phyloP scores from a whole-genome alignment of 441 rosid genomes.

The Populus hybrid region DNA sequence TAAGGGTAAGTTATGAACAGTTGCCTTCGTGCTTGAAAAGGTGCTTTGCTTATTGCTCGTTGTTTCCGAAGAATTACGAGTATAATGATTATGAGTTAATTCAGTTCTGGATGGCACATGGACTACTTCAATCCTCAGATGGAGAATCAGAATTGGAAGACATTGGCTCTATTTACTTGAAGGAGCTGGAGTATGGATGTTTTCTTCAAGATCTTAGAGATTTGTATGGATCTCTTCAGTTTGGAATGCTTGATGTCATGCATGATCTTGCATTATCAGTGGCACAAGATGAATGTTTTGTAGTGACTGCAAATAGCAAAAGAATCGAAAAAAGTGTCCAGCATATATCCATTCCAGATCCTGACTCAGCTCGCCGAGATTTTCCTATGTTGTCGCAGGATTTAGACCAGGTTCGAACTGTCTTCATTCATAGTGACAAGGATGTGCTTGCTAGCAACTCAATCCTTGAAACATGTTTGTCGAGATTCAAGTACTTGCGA shows the following conservation, averaged over 20 bases:
- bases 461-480: constrained; percentile 3
- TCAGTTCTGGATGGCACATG: constrained; percentile 20
- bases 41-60: constrained; percentile 11
- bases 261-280: constrained; percentile 19
- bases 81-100: neutral
- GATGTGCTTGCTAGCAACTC: neutral
- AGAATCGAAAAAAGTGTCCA: neutral
- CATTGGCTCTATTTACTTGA: neutral
- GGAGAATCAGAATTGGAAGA: constrained; percentile 7
- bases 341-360: constrained; percentile 2
- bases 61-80: constrained; percentile 14
- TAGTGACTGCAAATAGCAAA: neutral
- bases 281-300: neutral
- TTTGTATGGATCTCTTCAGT: neutral
- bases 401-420: constrained; percentile 14
- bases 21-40: neutral
- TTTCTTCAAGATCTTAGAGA: constrained; percentile 12
- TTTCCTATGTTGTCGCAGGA: neutral
- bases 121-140: neutral
- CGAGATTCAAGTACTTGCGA: constrained; percentile 5
- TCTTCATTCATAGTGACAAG: neutral
- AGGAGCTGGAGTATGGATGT: constrained; percentile 11
- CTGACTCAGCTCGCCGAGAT: neutral
- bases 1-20: neutral
- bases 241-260: constrained; percentile 9